Evolutionary conservation across 768 basidiomycete genomes (phyloP).

Genomic region (Guyanaporus albipodus): DNA sequence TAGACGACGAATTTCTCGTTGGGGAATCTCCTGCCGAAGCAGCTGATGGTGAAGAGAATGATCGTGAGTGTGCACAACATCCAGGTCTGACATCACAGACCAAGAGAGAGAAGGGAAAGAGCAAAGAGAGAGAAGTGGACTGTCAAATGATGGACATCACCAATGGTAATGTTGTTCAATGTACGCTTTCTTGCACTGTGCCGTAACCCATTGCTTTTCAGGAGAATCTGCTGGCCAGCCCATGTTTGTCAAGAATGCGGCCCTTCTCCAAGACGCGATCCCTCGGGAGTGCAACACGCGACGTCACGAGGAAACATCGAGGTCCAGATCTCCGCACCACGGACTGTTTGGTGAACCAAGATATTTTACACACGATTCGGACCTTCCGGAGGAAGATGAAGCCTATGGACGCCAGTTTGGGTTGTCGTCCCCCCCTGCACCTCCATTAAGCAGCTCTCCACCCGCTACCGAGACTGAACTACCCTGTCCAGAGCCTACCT

Average conservation of each 20-base stretch:
- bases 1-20: slow-evolving; percentile 34
- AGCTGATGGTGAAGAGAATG: slow-evolving; percentile 32
- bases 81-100: slow-evolving; percentile 3
- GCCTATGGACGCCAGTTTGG: not conserved
- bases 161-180: slow-evolving; percentile 26
- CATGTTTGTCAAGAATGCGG: slow-evolving; percentile 19
- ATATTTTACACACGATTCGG: slow-evolving; percentile 25
- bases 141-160: slow-evolving; percentile 34
- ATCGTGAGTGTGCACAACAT: slow-evolving; percentile 13
- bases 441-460: slow-evolving; percentile 32
- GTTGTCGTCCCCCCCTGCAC: slow-evolving; percentile 18
- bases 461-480: slow-evolving; percentile 1
- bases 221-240: slow-evolving; percentile 3
- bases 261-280: slow-evolving; percentile 19
- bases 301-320: not conserved
- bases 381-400: slow-evolving; percentile 15
- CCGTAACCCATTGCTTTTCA: slow-evolving; percentile 3
- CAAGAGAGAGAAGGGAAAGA: slow-evolving; percentile 28
- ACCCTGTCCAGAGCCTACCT: not conserved
- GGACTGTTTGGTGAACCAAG: slow-evolving; percentile 35
- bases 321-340: not conserved
- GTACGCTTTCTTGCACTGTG: not conserved
- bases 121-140: slow-evolving; percentile 32
- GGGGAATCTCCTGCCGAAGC: slow-evolving; percentile 34
- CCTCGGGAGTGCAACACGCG: not conserved